A percentile compares a stretch with the other conserved stretches of the same genome.
phyloP scores from a whole-genome alignment of 257 asterid species.

The Salvia miltiorrhiza region DNA sequence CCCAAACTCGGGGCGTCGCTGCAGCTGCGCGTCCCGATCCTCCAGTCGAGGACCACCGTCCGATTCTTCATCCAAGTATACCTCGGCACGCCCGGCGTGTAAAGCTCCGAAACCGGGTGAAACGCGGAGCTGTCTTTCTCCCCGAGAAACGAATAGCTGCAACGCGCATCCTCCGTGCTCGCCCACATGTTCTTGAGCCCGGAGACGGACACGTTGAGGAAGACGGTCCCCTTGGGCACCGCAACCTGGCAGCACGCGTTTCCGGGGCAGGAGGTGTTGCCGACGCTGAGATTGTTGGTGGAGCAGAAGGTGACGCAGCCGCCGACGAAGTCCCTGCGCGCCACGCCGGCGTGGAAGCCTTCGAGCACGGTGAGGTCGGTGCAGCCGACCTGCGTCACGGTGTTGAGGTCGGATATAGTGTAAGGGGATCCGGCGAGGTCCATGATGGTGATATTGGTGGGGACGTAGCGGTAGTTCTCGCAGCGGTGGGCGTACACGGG shows the following conservation, averaged over 20 bases:
- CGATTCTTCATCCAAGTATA: conserved; percentile 1
- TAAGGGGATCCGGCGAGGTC: not conserved
- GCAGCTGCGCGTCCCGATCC: conserved; percentile 22
- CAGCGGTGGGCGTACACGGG: conserved; percentile 3
- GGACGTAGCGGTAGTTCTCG: not conserved
- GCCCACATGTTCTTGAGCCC: conserved; percentile 16
- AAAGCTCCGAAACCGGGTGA: conserved; percentile 20
- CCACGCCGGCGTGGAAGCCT: not conserved
- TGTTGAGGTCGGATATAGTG: not conserved
- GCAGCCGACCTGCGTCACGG: conserved; percentile 6
- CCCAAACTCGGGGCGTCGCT: not conserved
- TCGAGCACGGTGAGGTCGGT: conserved; percentile 5
- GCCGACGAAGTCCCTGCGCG: not conserved
- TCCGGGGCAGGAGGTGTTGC: conserved; percentile 33
- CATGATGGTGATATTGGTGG: conserved; percentile 5
- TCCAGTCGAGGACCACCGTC: conserved; percentile 28
- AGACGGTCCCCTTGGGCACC: conserved; percentile 22
- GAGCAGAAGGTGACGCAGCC: conserved; percentile 6
- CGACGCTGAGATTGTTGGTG: not conserved
- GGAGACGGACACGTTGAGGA: conserved; percentile 13
- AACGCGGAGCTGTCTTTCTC: conserved; percentile 14
- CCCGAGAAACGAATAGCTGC: conserved; percentile 30
- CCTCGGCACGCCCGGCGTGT: not conserved
- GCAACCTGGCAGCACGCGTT: conserved; percentile 30
- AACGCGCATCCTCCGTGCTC: not conserved